phyloP scores from a whole-genome alignment of 169 alveolate genomes.

The Plasmodium adleri region DNA sequence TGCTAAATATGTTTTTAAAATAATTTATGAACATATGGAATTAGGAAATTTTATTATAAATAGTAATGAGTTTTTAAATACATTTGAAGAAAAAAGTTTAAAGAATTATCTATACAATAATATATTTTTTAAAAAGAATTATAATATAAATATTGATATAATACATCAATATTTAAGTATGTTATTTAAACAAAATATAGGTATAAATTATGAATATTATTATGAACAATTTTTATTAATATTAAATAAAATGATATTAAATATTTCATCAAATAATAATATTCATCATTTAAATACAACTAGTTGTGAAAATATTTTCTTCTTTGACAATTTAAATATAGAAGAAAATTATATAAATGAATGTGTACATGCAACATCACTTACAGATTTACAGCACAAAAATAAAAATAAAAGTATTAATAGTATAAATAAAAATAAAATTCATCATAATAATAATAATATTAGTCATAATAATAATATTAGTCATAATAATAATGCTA shows the following conservation, averaged over 20 bases:
- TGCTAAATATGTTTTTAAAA: background rate
- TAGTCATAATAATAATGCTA: background rate
- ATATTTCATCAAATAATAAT: background rate
- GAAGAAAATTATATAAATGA: background rate
- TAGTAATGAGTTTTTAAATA: constrained; percentile 9
- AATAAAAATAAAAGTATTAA: too few species aligned
- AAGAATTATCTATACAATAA: constrained; percentile 11
- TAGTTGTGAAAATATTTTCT: background rate
- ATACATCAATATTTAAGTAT: constrained; percentile 24
- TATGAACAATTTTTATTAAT: constrained; percentile 9
- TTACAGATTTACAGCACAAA: background rate
- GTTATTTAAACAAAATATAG: background rate
- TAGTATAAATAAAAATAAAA: too few species aligned
- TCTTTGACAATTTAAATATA: background rate
- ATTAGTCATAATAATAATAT: background rate
- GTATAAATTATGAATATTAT: constrained; percentile 11
- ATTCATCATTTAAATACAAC: background rate
- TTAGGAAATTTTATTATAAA: constrained; percentile 16
- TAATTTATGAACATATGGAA: constrained; percentile 38
- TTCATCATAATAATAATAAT: background rate
- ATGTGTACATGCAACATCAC: background rate
- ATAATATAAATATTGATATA: constrained; percentile 21
- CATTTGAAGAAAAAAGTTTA: constrained; percentile 12
- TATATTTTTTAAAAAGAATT: constrained; percentile 15
- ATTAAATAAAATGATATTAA: constrained; percentile 4